A percentile compares a stretch with the other conserved stretches of the same genome.
Conservation (phyloP, 345 rosid species). For the Eucalyptus lansdowneana region DNA sequence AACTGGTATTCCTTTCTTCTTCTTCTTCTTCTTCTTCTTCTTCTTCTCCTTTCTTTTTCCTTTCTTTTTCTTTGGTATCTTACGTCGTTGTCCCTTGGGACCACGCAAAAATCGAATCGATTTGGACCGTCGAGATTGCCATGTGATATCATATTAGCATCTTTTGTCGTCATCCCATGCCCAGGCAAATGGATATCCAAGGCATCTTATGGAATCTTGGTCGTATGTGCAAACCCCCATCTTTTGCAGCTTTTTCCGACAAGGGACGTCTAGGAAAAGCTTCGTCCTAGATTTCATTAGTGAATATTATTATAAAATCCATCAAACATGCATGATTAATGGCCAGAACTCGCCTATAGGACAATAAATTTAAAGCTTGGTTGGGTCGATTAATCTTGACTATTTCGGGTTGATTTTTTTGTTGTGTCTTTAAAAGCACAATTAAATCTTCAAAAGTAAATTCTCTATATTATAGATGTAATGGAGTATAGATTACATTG, state of each 20-base stretch:
- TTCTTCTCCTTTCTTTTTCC: background rate
- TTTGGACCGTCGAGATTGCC: background rate
- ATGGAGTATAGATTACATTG: background rate
- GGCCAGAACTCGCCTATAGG: background rate
- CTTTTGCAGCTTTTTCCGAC: background rate
- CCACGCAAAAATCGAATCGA: background rate
- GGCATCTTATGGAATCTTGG: background rate
- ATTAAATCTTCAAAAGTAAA: background rate
- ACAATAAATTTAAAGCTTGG: background rate
- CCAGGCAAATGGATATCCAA: background rate
- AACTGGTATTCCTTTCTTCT: background rate
- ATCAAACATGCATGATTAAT: background rate
- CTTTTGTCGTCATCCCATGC: background rate
- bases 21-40: background rate
- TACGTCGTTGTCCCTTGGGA: background rate
- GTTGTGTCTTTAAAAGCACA: rapidly evolving
- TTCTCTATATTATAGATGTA: background rate
- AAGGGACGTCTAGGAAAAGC: background rate
- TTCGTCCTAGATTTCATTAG: background rate
- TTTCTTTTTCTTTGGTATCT: background rate
- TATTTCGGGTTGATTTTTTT: background rate
- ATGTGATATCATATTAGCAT: background rate
- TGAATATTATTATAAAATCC: background rate
- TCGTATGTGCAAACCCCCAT: background rate
- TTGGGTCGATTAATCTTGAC: background rate